Evolutionary conservation across 2,329 filamentous ascomycete species (phyloP).

Genomic region (Verticillium isaacii): DNA sequence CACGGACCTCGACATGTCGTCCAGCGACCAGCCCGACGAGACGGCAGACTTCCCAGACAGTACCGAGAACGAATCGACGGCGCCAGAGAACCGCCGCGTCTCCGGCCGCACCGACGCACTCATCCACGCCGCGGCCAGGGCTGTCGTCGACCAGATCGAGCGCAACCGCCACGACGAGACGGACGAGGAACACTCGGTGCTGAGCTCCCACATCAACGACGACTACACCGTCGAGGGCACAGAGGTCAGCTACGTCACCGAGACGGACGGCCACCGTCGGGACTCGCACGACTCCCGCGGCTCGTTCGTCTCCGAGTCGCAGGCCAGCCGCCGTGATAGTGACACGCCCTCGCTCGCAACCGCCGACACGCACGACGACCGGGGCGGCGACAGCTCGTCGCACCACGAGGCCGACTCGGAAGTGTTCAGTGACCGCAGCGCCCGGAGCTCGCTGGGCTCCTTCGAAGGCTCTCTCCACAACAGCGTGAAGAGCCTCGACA

Average conservation of each 20-base stretch:
- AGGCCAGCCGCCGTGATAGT: conserved; percentile 4
- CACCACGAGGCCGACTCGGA: conserved; percentile 50
- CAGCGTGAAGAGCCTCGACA: conserved; percentile 4
- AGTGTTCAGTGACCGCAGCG: conserved; percentile 55
- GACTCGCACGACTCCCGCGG: not conserved
- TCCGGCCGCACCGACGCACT: conserved; percentile 44
- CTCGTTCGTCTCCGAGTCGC: conserved; percentile 6
- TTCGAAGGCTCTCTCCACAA: conserved; percentile 19
- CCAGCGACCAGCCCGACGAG: conserved; percentile 3
- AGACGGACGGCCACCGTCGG: conserved; percentile 14
- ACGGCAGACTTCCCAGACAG: not conserved
- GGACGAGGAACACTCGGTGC: conserved; percentile 19
- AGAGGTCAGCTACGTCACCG: conserved; percentile 20
- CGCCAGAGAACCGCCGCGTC: conserved; percentile 20
- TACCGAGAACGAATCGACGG: not conserved
- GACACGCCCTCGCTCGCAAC: not conserved
- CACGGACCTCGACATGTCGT: conserved; percentile 5
- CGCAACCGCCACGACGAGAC: conserved; percentile 19
- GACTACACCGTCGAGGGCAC: conserved; percentile 18
- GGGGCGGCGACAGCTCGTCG: conserved; percentile 40
- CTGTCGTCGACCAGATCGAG: conserved; percentile 44
- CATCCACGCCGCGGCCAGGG: conserved; percentile 47
- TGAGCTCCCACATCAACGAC: conserved; percentile 24
- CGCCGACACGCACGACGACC: conserved; percentile 14
- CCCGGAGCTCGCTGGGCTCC: conserved; percentile 52